phyloP scores from a whole-genome alignment of 225 moss, liverwort and hornwort genomes.

The Physcomitrellopsis africana region DNA sequence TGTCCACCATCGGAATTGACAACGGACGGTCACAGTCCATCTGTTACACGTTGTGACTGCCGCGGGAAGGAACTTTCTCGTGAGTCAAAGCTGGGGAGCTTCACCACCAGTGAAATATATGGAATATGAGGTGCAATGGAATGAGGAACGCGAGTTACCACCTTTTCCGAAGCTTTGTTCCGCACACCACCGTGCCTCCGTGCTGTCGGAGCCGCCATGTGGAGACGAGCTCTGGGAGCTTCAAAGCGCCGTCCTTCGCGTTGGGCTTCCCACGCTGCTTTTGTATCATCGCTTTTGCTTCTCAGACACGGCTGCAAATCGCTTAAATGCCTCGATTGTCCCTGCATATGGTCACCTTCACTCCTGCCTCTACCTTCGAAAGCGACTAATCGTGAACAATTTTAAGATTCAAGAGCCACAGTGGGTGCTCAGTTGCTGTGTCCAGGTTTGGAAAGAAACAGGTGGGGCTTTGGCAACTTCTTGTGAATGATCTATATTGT shows the following conservation, averaged over 20 bases:
- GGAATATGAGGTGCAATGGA: neutral
- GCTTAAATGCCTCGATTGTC: neutral
- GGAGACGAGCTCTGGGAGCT: slow-evolving; percentile 5
- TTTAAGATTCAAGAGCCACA: no score
- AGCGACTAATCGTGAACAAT: neutral
- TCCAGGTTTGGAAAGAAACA: no score
- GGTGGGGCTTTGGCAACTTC: no score
- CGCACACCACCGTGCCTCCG: neutral
- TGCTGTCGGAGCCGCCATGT: slow-evolving; percentile 35
- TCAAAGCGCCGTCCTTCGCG: slow-evolving; percentile 20
- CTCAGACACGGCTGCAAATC: slow-evolving; percentile 20
- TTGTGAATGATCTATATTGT: no score
- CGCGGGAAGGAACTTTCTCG: neutral
- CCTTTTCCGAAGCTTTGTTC: neutral
- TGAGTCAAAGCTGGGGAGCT: neutral
- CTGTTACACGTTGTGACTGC: neutral
- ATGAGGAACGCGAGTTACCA: neutral
- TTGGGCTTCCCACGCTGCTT: slow-evolving; percentile 32
- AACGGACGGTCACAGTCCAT: no score
- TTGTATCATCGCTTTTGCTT: slow-evolving; percentile 27
- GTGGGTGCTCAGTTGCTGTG: no score
- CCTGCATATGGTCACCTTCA: neutral
- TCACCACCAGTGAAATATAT: slow-evolving; percentile 4
- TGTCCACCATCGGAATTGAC: no score
- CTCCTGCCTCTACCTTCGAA: neutral